A percentile compares a stretch with the other conserved stretches of the same genome.
Conservation (phyloP, 169 alveolate species). For the Sarcocystis neurona region DNA sequence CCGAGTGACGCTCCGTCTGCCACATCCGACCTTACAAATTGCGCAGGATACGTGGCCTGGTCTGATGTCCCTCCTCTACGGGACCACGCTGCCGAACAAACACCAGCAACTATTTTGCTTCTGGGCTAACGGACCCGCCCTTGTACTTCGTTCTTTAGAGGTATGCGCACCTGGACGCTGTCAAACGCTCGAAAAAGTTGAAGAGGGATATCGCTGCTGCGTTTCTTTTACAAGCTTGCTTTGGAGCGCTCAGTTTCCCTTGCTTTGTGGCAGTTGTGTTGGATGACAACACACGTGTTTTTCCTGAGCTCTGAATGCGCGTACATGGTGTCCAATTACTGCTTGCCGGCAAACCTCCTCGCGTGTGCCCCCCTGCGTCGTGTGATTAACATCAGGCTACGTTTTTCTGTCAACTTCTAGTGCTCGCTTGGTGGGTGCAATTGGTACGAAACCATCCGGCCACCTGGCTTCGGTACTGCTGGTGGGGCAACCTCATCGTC, state of each 20-base stretch:
- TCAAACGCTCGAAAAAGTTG: neutral
- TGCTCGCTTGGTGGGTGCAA: constrained; percentile 74
- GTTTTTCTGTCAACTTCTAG: constrained; percentile 52
- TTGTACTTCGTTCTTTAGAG: constrained; percentile 67
- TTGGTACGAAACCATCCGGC: constrained; percentile 67
- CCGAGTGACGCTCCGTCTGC: no score
- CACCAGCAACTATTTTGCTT: constrained; percentile 81
- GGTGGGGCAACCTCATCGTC: constrained; percentile 67
- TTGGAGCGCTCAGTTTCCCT: neutral
- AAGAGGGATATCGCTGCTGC: neutral
- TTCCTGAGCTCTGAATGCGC: neutral
- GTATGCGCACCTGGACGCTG: neutral
- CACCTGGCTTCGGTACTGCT: constrained; percentile 71
- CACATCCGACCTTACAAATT: no score
- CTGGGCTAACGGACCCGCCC: constrained; percentile 82
- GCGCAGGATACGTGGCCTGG: constrained; percentile 62
- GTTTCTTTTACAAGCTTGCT: neutral
- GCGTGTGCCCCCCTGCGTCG: no score
- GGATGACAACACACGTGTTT: neutral
- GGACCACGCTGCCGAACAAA: constrained; percentile 77
- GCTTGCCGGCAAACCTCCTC: no score
- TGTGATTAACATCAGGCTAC: no score
- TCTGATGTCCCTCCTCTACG: constrained; percentile 65
- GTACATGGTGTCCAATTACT: no score
- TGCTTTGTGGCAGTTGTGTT: neutral